A percentile compares a stretch with the other conserved stretches of the same genome.
phyloP scores from a whole-genome alignment of 2,329 filamentous ascomycete genomes.

The Cercospora sesami region DNA sequence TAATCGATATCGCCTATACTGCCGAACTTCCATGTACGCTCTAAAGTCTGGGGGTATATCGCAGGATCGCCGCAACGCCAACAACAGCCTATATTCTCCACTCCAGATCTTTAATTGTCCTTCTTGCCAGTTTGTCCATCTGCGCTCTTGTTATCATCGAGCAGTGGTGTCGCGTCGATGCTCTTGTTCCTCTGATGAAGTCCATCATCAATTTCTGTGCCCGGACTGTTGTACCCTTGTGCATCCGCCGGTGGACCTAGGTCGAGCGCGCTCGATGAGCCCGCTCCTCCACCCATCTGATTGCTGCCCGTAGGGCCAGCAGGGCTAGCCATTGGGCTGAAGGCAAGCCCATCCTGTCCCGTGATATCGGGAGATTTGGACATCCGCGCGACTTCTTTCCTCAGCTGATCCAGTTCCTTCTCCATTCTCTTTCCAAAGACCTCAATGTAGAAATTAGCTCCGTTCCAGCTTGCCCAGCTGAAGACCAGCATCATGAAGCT shows the following conservation, averaged over 20 bases:
- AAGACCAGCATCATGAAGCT: constrained; percentile 80
- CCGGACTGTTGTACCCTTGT: constrained; percentile 10
- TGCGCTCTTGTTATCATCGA: neutral
- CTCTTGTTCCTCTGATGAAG: constrained; percentile 8
- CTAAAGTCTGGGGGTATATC: neutral
- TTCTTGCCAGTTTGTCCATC: constrained; percentile 3
- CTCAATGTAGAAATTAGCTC: constrained; percentile 96
- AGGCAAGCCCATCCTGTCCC: constrained; percentile 26
- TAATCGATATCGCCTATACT: neutral
- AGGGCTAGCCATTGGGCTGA: constrained; percentile 33
- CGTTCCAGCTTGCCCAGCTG: constrained; percentile 93
- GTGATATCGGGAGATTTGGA: constrained; percentile 35
- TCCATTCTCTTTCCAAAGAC: constrained; percentile 96
- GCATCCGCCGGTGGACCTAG: constrained; percentile 34
- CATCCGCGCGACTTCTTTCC: constrained; percentile 66
- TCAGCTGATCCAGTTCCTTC: constrained; percentile 88
- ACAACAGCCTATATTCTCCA: neutral
- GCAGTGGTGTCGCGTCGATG: constrained; percentile 7
- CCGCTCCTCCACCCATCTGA: constrained; percentile 14
- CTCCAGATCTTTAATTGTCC: constrained; percentile 1
- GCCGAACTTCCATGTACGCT: neutral
- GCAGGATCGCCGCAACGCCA: constrained; percentile 1
- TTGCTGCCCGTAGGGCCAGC: constrained; percentile 25
- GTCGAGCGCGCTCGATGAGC: constrained; percentile 34
- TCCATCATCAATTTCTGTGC: constrained; percentile 11